A percentile compares a stretch with the other conserved stretches of the same genome.
phyloP scores from a whole-genome alignment of 805 yeast genomes.

The Wickerhamiella azymoides region DNA sequence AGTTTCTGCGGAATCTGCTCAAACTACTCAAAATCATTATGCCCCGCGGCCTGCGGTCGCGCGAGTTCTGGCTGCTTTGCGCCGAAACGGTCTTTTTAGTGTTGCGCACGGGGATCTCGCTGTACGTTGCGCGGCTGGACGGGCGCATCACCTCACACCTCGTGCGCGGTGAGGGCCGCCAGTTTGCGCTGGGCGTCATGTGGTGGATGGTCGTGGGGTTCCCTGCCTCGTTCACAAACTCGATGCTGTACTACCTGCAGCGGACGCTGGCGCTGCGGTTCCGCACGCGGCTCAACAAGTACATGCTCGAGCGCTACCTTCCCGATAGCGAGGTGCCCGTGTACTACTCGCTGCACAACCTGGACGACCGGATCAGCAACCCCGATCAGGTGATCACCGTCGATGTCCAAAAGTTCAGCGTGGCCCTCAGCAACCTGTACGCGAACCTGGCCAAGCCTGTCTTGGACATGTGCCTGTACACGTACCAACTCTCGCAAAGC shows the following conservation, averaged over 20 bases:
- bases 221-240: slow-evolving; percentile 72
- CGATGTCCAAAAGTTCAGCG: slow-evolving; percentile 61
- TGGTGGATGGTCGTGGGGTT: slow-evolving; percentile 76
- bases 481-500: slow-evolving; percentile 48
- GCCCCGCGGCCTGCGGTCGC: slow-evolving; percentile 22
- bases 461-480: slow-evolving; percentile 65
- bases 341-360: slow-evolving; percentile 57
- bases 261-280: slow-evolving; percentile 30
- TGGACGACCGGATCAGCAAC: slow-evolving; percentile 43
- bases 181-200: slow-evolving; percentile 46
- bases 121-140: slow-evolving; percentile 75
- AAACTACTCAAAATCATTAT: slow-evolving; percentile 24
- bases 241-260: slow-evolving; percentile 38
- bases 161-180: slow-evolving; percentile 52
- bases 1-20: slow-evolving; percentile 20
- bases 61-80: slow-evolving; percentile 28
- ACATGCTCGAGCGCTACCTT: slow-evolving; percentile 54
- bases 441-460: slow-evolving; percentile 76
- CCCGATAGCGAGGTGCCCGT: slow-evolving; percentile 56
- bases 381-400: slow-evolving; percentile 77
- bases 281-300: slow-evolving; percentile 49
- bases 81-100: slow-evolving; percentile 49
- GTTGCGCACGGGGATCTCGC: slow-evolving; percentile 55
- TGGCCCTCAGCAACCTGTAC: slow-evolving; percentile 58
- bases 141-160: slow-evolving; percentile 74